These are phyloP conservation scores for Porphyridium purpureum DNA, from an alignment of 23 red algal species.

Conservation along the genomic window DNA sequence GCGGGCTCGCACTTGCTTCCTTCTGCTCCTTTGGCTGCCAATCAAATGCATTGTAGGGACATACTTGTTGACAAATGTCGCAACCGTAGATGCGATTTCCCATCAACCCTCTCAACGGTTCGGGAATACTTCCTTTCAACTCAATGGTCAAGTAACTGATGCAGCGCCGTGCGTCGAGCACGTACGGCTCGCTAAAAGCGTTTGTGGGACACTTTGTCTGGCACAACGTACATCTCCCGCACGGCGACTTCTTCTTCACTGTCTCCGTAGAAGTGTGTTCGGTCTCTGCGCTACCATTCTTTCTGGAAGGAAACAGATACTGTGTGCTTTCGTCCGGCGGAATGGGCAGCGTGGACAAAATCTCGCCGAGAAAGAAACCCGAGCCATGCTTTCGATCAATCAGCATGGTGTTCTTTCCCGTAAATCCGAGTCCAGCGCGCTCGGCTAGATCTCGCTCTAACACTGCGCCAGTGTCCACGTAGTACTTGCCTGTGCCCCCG, in stretches of 20 bases:
- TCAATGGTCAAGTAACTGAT: conserved; percentile 95
- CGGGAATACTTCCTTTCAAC: conserved; percentile 42
- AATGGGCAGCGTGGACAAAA: conserved; percentile 72
- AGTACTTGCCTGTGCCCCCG: conserved; percentile 65
- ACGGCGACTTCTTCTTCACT: conserved; percentile 21
- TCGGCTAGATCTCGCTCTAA: conserved; percentile 75
- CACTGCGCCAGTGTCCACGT: conserved; percentile 89
- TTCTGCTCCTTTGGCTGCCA: conserved; percentile 12
- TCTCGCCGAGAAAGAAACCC: conserved; percentile 88
- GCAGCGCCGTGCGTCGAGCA: conserved; percentile 76
- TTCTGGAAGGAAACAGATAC: too few species aligned
- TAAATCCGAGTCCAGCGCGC: conserved; percentile 67
- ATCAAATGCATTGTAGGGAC: conserved; percentile 85
- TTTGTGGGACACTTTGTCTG: conserved; percentile 60
- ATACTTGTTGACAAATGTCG: conserved; percentile 95
- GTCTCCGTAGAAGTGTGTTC: too few species aligned
- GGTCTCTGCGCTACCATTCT: too few species aligned
- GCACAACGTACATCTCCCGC: conserved; percentile 63
- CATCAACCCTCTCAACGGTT: conserved; percentile 26
- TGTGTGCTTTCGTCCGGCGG: too few species aligned
- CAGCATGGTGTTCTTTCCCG: conserved; percentile 89
- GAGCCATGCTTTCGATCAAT: conserved; percentile 65
- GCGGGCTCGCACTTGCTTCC: neutral
- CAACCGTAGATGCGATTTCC: conserved; percentile 83
- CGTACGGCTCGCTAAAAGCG: conserved; percentile 36